Percentiles rank a stretch among this genome's conserved stretches.
Evolutionary conservation across 2,329 filamentous ascomycete genomes (phyloP).

Genomic region (Fusarium phyllophilum): DNA sequence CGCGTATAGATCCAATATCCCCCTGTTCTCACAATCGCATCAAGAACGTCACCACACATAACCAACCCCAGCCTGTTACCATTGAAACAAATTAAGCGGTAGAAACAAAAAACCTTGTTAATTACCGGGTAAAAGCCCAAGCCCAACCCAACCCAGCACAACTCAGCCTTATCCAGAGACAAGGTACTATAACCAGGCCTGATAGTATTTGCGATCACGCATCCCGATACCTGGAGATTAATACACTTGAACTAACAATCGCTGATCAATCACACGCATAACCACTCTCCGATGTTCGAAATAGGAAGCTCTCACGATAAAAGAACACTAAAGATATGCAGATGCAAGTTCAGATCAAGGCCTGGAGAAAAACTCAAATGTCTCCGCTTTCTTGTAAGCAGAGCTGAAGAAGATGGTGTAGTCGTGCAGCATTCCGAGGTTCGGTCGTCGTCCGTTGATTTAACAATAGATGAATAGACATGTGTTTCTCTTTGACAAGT

Average conservation of each 20-base stretch:
- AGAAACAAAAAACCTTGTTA: conserved; percentile 8
- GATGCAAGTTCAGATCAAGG: conserved; percentile 1
- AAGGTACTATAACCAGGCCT: neutral
- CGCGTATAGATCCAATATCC: neutral
- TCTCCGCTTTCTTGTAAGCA: conserved; percentile 8
- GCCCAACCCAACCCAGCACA: neutral
- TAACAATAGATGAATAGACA: conserved; percentile 6
- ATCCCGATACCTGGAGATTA: neutral
- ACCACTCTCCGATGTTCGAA: conserved; percentile 5
- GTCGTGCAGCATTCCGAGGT: conserved; percentile 30
- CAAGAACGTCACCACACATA: conserved; percentile 20
- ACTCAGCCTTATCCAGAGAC: conserved; percentile 18
- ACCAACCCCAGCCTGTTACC: neutral
- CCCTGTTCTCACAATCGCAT: neutral
- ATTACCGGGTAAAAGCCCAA: neutral
- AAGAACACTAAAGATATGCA: conserved; percentile 13
- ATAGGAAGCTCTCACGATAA: conserved; percentile 22
- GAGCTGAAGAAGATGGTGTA: conserved; percentile 21
- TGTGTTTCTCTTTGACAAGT: conserved; percentile 5
- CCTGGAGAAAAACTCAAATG: neutral
- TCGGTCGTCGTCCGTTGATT: neutral
- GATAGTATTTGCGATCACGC: neutral
- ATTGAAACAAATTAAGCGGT: conserved; percentile 6
- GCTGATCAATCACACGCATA: neutral
- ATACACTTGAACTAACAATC: neutral